Evolutionary conservation across 108 stramenopile genomes (phyloP).

Genomic region (Asterionellopsis glacialis): DNA sequence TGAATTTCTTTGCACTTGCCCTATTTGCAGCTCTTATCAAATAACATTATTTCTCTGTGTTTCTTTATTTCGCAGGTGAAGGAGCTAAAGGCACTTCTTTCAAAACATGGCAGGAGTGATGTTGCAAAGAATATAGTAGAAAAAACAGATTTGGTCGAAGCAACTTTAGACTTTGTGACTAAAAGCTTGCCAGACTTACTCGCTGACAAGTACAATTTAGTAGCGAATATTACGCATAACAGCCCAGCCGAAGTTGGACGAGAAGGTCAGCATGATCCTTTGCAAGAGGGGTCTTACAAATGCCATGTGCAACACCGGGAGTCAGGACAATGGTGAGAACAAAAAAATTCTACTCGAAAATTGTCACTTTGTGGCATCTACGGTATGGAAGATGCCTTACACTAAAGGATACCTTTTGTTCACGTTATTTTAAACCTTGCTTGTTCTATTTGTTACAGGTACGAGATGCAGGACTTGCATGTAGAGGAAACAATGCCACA

Average conservation of each 20-base stretch:
- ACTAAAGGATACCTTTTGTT: too few species aligned
- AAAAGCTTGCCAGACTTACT: conserved; percentile 73
- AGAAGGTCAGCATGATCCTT: conserved; percentile 73
- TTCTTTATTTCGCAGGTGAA: conserved; percentile 31
- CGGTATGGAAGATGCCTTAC: too few species aligned
- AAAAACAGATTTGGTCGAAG: conserved; percentile 70
- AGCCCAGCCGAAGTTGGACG: conserved; percentile 73
- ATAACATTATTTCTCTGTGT: background rate
- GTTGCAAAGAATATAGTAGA: conserved; percentile 49
- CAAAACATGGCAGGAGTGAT: conserved; percentile 52
- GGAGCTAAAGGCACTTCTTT: conserved; percentile 65
- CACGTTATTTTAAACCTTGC: too few species aligned
- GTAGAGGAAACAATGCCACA: conserved; percentile 96
- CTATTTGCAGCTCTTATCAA: too few species aligned
- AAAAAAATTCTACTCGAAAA: too few species aligned
- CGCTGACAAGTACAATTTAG: conserved; percentile 91
- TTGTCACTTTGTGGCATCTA: too few species aligned
- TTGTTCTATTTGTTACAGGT: conserved; percentile 14
- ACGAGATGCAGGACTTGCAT: conserved; percentile 94
- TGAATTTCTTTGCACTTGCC: background rate
- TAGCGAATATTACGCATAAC: conserved; percentile 94
- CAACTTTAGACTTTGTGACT: conserved; percentile 59
- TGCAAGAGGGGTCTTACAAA: conserved; percentile 85
- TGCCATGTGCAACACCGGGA: conserved; percentile 89
- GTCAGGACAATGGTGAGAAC: conserved; percentile 75